Conservation (phyloP, 78 protist genomes). For the Dictyostelium firmibasis region DNA sequence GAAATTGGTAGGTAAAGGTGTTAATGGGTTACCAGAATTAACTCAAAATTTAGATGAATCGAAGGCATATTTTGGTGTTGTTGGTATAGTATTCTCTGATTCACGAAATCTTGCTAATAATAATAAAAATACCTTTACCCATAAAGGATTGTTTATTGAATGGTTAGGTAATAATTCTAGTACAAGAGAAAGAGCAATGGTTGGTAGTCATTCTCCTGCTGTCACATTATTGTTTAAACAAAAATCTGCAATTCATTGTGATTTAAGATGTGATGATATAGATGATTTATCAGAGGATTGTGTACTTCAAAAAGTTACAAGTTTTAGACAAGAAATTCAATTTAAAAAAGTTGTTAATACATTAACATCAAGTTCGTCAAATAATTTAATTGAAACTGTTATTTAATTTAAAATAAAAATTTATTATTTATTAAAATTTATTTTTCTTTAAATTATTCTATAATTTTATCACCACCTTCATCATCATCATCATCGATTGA, state of each 20-base stretch:
- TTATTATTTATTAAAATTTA: background rate
- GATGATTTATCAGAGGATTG: background rate
- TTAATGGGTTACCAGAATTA: constrained; percentile 31
- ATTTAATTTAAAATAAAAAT: background rate
- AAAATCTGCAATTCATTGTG: constrained; percentile 35
- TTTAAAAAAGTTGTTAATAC: background rate
- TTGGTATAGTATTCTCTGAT: background rate
- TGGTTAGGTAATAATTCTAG: constrained; percentile 49
- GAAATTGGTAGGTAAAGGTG: background rate
- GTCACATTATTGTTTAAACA: constrained; percentile 30
- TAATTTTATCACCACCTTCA: too few relatives aligned
- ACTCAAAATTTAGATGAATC: background rate
- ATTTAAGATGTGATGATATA: constrained; percentile 33
- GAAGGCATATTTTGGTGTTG: background rate
- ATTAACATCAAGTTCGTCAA: background rate
- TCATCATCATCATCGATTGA: background rate
- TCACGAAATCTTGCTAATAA: background rate
- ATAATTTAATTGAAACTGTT: background rate
- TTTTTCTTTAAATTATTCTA: too few relatives aligned
- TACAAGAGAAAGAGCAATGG: constrained; percentile 21
- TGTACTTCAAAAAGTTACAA: constrained; percentile 35
- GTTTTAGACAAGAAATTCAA: constrained; percentile 49
- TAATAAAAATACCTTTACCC: background rate
- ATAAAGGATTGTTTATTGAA: constrained; percentile 4
- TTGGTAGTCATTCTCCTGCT: background rate